phyloP scores from a whole-genome alignment of 768 basidiomycete genomes.

The Paxillus rubicundulus region DNA sequence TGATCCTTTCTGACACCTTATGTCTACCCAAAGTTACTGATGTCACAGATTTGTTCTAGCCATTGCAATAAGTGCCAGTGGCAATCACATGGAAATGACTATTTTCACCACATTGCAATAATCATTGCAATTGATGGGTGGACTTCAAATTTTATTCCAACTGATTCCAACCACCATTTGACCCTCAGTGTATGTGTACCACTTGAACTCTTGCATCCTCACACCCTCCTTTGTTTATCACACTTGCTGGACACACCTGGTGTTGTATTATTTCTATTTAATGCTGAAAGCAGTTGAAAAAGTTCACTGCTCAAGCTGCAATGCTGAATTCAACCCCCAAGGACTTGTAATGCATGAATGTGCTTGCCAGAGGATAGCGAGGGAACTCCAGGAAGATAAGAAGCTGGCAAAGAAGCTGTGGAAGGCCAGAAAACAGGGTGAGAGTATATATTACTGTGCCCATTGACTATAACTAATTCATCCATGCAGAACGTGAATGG shows the following conservation, averaged over 20 bases:
- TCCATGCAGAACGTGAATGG: not conserved
- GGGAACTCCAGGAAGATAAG: not conserved
- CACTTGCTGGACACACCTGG: not conserved
- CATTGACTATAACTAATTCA: not conserved
- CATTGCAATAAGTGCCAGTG: too few species aligned
- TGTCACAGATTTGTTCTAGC: too few species aligned
- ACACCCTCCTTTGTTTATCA: not conserved
- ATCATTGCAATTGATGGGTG: not conserved
- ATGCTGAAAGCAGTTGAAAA: not conserved
- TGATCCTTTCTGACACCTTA: too few species aligned
- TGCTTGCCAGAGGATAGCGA: not conserved
- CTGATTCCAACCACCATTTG: not conserved
- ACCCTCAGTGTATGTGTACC: not conserved
- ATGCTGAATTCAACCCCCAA: not conserved
- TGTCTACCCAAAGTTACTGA: too few species aligned
- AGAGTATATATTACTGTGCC: not conserved
- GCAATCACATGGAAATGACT: too few species aligned
- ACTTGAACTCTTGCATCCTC: not conserved
- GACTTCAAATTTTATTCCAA: not conserved
- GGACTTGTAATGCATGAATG: not conserved
- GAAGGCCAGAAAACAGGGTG: not conserved
- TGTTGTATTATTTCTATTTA: not conserved
- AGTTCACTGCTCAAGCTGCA: not conserved
- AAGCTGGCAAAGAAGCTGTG: not conserved
- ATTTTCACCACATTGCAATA: too few species aligned